Conservation (phyloP, 75 land plant species). For the Azolla pinnata region DNA sequence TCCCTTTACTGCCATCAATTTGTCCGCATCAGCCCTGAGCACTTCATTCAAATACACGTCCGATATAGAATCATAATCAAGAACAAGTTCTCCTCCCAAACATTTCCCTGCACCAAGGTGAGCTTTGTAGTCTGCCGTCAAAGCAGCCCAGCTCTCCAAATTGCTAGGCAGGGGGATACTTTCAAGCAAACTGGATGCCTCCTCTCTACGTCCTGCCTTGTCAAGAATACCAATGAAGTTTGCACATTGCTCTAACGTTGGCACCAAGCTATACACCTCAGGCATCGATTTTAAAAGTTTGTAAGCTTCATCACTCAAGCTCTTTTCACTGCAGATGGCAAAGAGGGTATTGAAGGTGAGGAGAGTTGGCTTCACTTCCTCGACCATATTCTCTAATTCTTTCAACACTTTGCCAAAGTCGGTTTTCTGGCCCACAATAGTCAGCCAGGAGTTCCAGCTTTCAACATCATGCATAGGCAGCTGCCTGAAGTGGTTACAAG, state of each 20-base stretch:
- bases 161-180: background rate
- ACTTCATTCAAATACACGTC: background rate
- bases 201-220: background rate
- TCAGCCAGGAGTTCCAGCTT: background rate
- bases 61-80: background rate
- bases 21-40: background rate
- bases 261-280: background rate
- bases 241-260: background rate
- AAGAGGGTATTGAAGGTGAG: background rate
- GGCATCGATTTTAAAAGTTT: background rate
- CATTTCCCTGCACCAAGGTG: background rate
- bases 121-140: background rate
- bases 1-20: background rate
- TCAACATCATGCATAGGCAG: background rate
- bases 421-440: background rate
- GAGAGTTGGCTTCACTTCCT: background rate
- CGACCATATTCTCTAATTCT: background rate
- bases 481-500: slow-evolving; percentile 9
- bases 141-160: slow-evolving; percentile 5
- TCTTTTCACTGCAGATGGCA: background rate
- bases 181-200: background rate
- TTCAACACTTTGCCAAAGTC: background rate
- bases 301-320: background rate
- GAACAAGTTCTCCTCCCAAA: background rate
- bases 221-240: background rate